Base-by-base conservation (phyloP, 192 early-diverging fungal species). In the Geosiphon pyriformis region DNA sequence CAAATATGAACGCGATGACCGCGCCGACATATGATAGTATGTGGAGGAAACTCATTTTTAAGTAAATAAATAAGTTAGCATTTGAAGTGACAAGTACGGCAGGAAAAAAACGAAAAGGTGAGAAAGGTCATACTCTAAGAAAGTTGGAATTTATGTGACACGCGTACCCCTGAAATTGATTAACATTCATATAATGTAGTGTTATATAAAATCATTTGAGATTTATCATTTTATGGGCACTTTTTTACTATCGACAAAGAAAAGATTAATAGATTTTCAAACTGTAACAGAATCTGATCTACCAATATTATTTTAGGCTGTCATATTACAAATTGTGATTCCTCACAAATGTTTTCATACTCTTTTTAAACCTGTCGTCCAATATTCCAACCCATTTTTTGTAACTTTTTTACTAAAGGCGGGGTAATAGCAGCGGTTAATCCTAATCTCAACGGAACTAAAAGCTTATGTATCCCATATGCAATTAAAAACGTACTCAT, bases 401-500 rank as follows among this genome's bases (percentile, higher is more conserved):
- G 64, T 26, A 85, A 61, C 69, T 74, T 76, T 65, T 62, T 80
- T 22, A 76, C 79, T 42, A 83, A 37, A 1, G 73, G 62, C 0
- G 83, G 83, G 0, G 83, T 85, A 35, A 81, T 73, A 48, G 76
- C 76, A 27, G 78, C 77, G 2, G 83, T 85, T 6, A 80, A 69
- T 18, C 80, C 82, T 15, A 85, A 68, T 51, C 83, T 67, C 10
- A 85, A 27, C 4, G 83, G 83, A 17, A 85, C 58, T 34, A 85
- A 55, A 6, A 85, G 47, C 57, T 85, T 85, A 63, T 85, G 83
- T n/a, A 85, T 83, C 11, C 81, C 83, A 65, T 85, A 85, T 0
- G 83, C 81, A 54, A 85, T 76, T 37, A 82, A 75, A 67, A 85
- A 81, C 0, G 80, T 62, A 48, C 77, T 75, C 26, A 74, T 70